phyloP scores from a whole-genome alignment of 306 rosid species.

The Trifolium dubium region DNA sequence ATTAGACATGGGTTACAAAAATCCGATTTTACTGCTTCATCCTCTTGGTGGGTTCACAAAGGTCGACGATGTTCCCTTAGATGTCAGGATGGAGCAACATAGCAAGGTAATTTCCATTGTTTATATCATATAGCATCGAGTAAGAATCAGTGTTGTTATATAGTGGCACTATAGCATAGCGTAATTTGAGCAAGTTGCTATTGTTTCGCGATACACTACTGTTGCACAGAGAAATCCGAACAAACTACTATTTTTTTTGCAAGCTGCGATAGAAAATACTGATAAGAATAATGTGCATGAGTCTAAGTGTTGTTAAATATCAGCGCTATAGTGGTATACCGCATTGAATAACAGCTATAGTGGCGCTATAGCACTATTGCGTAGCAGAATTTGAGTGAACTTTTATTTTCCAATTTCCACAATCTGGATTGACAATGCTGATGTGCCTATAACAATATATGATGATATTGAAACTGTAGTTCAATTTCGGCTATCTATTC shows the following conservation, averaged over 20 bases:
- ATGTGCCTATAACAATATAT: constrained; percentile 9
- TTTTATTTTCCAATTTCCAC: not conserved
- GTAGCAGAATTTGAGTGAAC: not conserved
- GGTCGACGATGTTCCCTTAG: constrained; percentile 93
- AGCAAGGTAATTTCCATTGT: constrained; percentile 73
- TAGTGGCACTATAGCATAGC: not conserved
- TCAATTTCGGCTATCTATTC: constrained; percentile 5
- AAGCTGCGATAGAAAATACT: not conserved
- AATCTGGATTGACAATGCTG: not conserved
- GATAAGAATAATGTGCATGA: not conserved
- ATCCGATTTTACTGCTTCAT: constrained; percentile 91
- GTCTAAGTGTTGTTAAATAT: no score
- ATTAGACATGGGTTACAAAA: constrained; percentile 89
- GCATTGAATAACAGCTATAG: no score
- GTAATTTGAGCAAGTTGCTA: not conserved
- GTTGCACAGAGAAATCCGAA: not conserved
- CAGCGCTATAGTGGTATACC: no score
- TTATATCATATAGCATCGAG: constrained; percentile 21
- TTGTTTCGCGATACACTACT: not conserved
- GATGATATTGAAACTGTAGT: constrained; percentile 7
- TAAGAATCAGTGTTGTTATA: not conserved
- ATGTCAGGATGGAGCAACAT: constrained; percentile 98
- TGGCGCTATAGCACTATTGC: not conserved
- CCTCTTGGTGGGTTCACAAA: constrained; percentile 97
- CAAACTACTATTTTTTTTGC: not conserved